phyloP scores from a whole-genome alignment of 345 rosid species.

The Salix dunnii region DNA sequence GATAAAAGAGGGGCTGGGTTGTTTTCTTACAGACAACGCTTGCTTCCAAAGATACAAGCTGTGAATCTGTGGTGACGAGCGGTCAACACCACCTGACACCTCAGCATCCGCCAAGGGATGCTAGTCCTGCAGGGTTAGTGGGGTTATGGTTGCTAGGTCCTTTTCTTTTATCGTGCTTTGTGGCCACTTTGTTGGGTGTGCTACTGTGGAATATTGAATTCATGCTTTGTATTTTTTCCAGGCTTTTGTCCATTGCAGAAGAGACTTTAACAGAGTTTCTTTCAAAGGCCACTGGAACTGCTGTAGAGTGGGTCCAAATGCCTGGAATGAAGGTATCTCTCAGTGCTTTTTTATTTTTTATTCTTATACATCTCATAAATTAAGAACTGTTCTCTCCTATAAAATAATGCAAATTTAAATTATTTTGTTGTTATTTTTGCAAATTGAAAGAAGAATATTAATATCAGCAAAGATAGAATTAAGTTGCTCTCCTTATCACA shows the following conservation, averaged over 20 bases:
- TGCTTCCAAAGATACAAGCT: slow-evolving; percentile 94
- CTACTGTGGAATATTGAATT: slow-evolving; percentile 16
- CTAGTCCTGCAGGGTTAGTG: slow-evolving; percentile 99
- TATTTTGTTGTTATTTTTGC: background rate
- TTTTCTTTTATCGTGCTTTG: slow-evolving; percentile 35
- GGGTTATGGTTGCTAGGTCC: slow-evolving; percentile 40
- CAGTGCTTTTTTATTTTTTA: slow-evolving; percentile 3
- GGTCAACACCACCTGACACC: slow-evolving; percentile 96
- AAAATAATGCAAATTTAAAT: background rate
- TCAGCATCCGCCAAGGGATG: slow-evolving; percentile 98
- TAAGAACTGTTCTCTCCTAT: background rate
- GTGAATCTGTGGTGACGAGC: slow-evolving; percentile 97
- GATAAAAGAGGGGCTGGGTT: background rate
- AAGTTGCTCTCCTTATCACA: background rate
- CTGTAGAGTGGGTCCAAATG: slow-evolving; percentile 99
- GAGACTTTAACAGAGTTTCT: slow-evolving; percentile 99
- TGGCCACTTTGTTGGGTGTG: slow-evolving; percentile 24
- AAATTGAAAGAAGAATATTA: background rate
- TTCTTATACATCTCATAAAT: background rate
- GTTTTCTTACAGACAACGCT: slow-evolving; percentile 65
- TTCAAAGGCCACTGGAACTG: slow-evolving; percentile 99
- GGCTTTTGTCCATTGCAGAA: slow-evolving; percentile 99
- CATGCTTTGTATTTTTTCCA: slow-evolving; percentile 32
- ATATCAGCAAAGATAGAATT: background rate
- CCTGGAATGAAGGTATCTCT: slow-evolving; percentile 99